Percentiles rank a stretch among this genome's conserved stretches.
Conservation (phyloP, 352 stramenopile species). For the Globisporangium carolinianum region DNA sequence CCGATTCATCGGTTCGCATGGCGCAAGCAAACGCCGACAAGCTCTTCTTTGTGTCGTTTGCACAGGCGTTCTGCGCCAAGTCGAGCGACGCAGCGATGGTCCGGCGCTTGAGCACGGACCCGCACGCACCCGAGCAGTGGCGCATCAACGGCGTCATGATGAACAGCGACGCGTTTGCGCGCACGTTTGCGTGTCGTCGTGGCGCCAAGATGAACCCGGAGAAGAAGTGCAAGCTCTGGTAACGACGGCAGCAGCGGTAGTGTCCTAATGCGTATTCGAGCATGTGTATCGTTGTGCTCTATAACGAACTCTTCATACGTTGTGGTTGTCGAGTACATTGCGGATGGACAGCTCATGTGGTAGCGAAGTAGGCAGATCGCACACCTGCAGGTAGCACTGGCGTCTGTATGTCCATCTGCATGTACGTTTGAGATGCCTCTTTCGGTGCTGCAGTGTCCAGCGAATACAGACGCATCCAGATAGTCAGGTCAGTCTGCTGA, state of each 20-base stretch:
- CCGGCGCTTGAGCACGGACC: constrained; percentile 43
- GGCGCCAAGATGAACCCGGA: constrained; percentile 61
- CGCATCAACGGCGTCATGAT: constrained; percentile 74
- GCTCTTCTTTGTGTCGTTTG: constrained; percentile 79
- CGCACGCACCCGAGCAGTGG: constrained; percentile 62
- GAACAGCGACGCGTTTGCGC: constrained; percentile 68
- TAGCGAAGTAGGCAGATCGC: too few species aligned
- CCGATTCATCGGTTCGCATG: neutral
- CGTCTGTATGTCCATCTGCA: too few species aligned
- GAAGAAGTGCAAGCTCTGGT: constrained; percentile 76
- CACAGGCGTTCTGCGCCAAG: constrained; percentile 66
- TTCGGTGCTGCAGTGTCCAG: too few species aligned
- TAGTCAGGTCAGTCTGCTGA: too few species aligned
- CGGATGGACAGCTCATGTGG: neutral
- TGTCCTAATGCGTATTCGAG: too few species aligned
- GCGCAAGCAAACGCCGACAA: constrained; percentile 22
- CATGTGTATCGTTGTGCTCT: too few species aligned
- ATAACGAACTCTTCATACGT: neutral
- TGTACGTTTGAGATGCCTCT: too few species aligned
- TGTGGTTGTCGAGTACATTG: neutral
- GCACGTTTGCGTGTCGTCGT: constrained; percentile 45
- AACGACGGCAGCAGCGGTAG: neutral
- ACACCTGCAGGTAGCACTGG: too few species aligned
- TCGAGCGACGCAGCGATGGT: constrained; percentile 46
- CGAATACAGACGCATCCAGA: too few species aligned